Base-by-base conservation (phyloP, 2,329 filamentous ascomycete genomes). In the Alternaria sp. region DNA sequence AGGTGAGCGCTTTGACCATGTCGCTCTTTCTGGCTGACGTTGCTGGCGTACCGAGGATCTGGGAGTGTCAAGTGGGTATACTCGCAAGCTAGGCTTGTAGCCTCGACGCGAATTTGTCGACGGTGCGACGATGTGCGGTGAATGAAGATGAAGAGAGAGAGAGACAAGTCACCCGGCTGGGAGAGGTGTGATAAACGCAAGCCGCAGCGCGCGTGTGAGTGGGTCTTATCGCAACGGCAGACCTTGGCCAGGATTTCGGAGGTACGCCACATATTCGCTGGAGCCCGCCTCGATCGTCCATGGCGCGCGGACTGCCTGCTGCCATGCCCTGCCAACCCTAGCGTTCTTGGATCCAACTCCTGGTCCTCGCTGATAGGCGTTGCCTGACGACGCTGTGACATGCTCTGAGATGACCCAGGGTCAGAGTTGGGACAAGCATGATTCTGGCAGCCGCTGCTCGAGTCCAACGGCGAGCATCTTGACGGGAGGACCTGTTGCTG, bases 1-100 rank as follows among this genome's bases (percentile, higher is more conserved):
- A 36, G 52, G 55, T 22, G 22, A 53, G 68, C 71, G 76, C 76
- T 70, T 70, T 69, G 75, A 78, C 76, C 76, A 78, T 78, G 67
- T 77, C 74, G 68, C 66, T 69, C 45, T 48, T 62, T 68, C 45
- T 59, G 67, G 60, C 56, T 64, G 66, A 63, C 64, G 67, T 71
- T 59, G 63, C 56, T 68, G 67, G 63, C 59, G 72, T 71, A 68
- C 74, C 74, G 73, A 72, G 68, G 66, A 59, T 46, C 61, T 63
- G 69, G 72, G 57, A 63, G 62, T 54, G 56, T 34, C 32, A 49
- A 66, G 65, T 67, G 64, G 64, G 48, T 63, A 63, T 70, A 67
- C 60, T 61, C 59, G 64, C 60, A 66, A 57, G 56, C 51, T 48
- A 43, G n/a, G 18, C n/a, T 20, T 25, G 22, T 14, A 20, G 46